Percentiles rank a stretch among this genome's conserved stretches.
phyloP scores from a whole-genome alignment of 768 basidiomycete species.

The Boletus reticuloceps region DNA sequence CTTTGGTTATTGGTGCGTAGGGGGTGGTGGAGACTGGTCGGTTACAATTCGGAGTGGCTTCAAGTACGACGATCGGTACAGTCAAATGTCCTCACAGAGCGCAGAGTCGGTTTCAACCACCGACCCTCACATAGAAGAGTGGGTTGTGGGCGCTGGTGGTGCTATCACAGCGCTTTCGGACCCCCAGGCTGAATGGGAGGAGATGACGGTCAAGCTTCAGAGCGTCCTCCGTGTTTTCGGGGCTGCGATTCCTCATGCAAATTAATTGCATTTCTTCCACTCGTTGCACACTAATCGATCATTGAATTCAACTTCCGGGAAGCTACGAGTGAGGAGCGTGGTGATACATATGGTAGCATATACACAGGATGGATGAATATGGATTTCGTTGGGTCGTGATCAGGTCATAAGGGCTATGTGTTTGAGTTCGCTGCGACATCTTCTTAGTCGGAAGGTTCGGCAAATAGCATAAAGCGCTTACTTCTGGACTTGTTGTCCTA shows the following conservation, averaged over 20 bases:
- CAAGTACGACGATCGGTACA: slow-evolving; percentile 51
- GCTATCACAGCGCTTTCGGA: slow-evolving; percentile 94
- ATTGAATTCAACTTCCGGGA: slow-evolving; percentile 37
- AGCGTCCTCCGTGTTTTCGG: slow-evolving; percentile 71
- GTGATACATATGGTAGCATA: no score
- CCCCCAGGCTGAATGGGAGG: slow-evolving; percentile 87
- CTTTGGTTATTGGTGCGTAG: slow-evolving; percentile 88
- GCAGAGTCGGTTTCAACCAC: slow-evolving; percentile 10
- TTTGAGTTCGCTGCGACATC: slow-evolving; percentile 60
- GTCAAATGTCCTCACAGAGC: slow-evolving; percentile 5
- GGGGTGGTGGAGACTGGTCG: slow-evolving; percentile 89
- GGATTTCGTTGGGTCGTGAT: slow-evolving; percentile 14
- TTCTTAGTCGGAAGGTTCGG: slow-evolving; percentile 5
- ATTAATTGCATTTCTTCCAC: slow-evolving; percentile 5
- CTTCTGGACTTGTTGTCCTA: slow-evolving; percentile 87
- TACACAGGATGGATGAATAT: not conserved
- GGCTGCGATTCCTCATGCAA: slow-evolving; percentile 25
- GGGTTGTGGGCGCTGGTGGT: slow-evolving; percentile 90
- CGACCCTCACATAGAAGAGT: slow-evolving; percentile 43
- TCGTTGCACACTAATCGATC: not conserved
- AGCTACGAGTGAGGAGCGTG: not conserved
- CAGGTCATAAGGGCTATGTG: slow-evolving; percentile 79
- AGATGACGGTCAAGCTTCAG: slow-evolving; percentile 84
- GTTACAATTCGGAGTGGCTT: slow-evolving; percentile 93
- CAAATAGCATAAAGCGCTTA: slow-evolving; percentile 33